Evolutionary conservation across 2,329 filamentous ascomycete species (phyloP), one percentile per base, ranked within the genome.

Genomic region (Colletotrichum sp.): DNA sequence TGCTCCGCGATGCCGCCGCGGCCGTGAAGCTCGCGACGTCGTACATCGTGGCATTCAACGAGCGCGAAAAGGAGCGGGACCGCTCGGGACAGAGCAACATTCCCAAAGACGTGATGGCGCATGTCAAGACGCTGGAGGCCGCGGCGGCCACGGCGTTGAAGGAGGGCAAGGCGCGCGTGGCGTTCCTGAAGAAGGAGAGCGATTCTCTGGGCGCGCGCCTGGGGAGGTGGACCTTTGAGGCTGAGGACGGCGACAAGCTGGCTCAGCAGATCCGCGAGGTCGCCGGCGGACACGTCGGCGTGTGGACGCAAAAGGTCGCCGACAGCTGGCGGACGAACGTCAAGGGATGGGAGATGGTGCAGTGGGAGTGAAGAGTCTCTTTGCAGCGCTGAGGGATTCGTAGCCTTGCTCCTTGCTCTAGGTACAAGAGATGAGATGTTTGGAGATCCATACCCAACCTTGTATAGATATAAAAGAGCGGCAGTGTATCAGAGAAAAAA

Each of bases 31-130:
- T 82, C 7, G 76, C 82, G 0, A 78, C 80, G 3, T 80, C 82
- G 32, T 86, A 86, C 82, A 80, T 87, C 4, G 71, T 84, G 4
- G 63, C 77, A 2, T 83, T 83, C 63, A 84, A 84, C 61, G 84
- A 86, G n/a, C 82, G 82, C 7, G 83, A 85, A 70, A 86, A 84
- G 74, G 84, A 85, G 60, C 81, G 84, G 6, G 85, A 86, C 63
- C 80, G 83, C 8, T 86, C 84, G 1, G 85, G 85, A 2, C 83
- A 83, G 76, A 85, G 82, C 63, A 82, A 80, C 13, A 78, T 87
- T 12, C 82, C 84, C 3, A 86, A 86, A 57, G 86, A 86, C 2
- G 79, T 84, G 1, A 77, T 84, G 13, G 32, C 81, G 1, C 80
- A 83, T 28, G 75, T 84, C 13, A 87, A 86, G 79, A 77, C 77